Evolutionary conservation across 2,329 filamentous ascomycete species (phyloP).

Genomic region (Dothistroma septosporum): DNA sequence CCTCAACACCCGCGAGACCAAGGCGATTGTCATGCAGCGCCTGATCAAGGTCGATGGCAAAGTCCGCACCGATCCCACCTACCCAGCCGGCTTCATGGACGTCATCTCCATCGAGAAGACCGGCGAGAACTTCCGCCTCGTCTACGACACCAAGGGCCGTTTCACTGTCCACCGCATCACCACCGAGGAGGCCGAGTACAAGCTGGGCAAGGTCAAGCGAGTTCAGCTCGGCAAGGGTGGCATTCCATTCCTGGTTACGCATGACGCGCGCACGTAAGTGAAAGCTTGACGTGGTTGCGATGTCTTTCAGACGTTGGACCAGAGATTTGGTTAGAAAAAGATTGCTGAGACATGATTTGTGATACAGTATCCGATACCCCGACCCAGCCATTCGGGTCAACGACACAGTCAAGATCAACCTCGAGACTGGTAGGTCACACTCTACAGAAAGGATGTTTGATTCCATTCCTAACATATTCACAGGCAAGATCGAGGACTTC

Average conservation of each 20-base stretch:
- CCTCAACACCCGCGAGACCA: slow-evolving; percentile 96
- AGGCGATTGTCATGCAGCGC: slow-evolving; percentile 98
- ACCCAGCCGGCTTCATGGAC: slow-evolving; percentile 98
- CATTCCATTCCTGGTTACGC: slow-evolving; percentile 99
- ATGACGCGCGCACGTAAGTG: slow-evolving; percentile 99
- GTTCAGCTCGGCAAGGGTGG: slow-evolving; percentile 98
- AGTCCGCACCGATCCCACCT: slow-evolving; percentile 97
- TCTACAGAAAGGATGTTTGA: background rate
- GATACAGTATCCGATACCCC: slow-evolving; percentile 90
- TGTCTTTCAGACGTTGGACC: slow-evolving; percentile 99
- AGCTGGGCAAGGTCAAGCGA: slow-evolving; percentile 99
- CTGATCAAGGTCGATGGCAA: slow-evolving; percentile 99
- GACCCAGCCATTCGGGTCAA: slow-evolving; percentile 99
- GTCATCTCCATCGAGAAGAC: slow-evolving; percentile 99
- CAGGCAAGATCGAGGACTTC: slow-evolving; percentile 85
- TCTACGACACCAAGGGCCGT: slow-evolving; percentile 99
- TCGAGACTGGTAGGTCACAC: slow-evolving; percentile 66
- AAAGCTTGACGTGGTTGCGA: slow-evolving; percentile 45
- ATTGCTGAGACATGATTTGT: slow-evolving; percentile 26
- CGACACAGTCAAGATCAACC: slow-evolving; percentile 99
- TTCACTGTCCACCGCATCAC: slow-evolving; percentile 99
- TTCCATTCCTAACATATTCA: slow-evolving; percentile 1
- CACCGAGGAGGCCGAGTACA: slow-evolving; percentile 98
- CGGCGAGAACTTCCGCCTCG: slow-evolving; percentile 98
- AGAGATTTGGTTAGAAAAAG: slow-evolving; percentile 73